A percentile compares a stretch with the other conserved stretches of the same genome.
Conservation (phyloP, 441 rosid genomes). For the Theobroma grandiflorum region DNA sequence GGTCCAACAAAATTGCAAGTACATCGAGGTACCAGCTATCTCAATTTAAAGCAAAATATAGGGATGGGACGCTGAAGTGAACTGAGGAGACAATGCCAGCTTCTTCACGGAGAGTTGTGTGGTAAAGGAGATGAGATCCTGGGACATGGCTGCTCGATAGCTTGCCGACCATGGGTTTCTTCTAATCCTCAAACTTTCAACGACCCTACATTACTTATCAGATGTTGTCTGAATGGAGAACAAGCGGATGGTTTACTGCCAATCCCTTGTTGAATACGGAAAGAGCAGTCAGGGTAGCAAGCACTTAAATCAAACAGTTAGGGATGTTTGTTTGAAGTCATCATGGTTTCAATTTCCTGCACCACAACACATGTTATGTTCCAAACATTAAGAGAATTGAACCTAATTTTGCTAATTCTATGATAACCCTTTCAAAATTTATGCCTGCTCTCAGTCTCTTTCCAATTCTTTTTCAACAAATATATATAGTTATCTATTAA, state of each 20-base stretch:
- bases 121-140: background rate
- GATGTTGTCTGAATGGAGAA: background rate
- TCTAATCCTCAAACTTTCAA: background rate
- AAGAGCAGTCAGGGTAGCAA: background rate
- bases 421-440: too few relatives aligned
- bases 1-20: conserved; percentile 3
- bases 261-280: background rate
- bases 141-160: conserved; percentile 15
- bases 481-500: too few relatives aligned
- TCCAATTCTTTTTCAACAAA: background rate
- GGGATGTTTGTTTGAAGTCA: background rate
- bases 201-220: background rate
- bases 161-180: background rate
- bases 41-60: conserved; percentile 23
- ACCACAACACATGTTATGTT: conserved; percentile 18
- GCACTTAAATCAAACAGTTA: conserved; percentile 8
- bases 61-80: background rate
- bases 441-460: background rate
- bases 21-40: conserved; percentile 29
- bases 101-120: background rate
- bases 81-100: conserved; percentile 6
- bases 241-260: conserved; percentile 20
- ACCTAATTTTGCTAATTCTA: background rate
- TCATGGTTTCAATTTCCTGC: background rate
- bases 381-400: background rate